Conservation (phyloP, 2,329 filamentous ascomycete species). For the Aspergillus fumigatus region DNA sequence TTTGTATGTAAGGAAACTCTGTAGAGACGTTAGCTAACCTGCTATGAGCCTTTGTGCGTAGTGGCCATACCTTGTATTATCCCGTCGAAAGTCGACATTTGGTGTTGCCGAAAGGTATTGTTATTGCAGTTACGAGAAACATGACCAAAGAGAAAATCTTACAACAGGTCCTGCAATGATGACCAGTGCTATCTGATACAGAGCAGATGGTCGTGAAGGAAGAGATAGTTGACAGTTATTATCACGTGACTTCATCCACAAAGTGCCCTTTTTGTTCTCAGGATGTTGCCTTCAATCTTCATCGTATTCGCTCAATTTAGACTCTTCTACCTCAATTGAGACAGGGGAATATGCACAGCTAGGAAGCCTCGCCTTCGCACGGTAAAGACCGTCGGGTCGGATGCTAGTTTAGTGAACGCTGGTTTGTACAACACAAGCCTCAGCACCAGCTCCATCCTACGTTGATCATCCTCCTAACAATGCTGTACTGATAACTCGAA, state of each 20-base stretch:
- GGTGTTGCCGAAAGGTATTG: not conserved
- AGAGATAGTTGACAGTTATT: not conserved
- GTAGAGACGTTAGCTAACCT: slow-evolving; percentile 10
- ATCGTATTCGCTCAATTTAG: not conserved
- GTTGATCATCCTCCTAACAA: slow-evolving; percentile 1
- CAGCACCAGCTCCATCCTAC: not conserved
- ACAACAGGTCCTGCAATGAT: not conserved
- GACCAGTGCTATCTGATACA: not conserved
- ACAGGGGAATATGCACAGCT: not conserved
- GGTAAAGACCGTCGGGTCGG: not conserved
- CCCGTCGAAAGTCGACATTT: slow-evolving; percentile 76
- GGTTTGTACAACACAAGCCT: not conserved
- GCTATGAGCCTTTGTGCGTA: not conserved
- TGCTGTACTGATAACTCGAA: not conserved
- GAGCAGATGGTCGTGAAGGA: not conserved
- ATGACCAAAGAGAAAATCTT: not conserved
- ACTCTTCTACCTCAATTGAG: not conserved
- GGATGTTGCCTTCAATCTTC: not conserved
- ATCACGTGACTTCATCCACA: not conserved
- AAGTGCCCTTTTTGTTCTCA: not conserved
- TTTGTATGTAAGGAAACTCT: slow-evolving; percentile 76
- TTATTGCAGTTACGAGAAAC: not conserved
- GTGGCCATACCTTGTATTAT: slow-evolving; percentile 46
- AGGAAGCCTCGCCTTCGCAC: not conserved
- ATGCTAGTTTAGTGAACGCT: not conserved